A percentile compares a stretch with the other conserved stretches of the same genome.
Conservation (phyloP, 2,329 filamentous ascomycete species). For the Aspergillus sp. region DNA sequence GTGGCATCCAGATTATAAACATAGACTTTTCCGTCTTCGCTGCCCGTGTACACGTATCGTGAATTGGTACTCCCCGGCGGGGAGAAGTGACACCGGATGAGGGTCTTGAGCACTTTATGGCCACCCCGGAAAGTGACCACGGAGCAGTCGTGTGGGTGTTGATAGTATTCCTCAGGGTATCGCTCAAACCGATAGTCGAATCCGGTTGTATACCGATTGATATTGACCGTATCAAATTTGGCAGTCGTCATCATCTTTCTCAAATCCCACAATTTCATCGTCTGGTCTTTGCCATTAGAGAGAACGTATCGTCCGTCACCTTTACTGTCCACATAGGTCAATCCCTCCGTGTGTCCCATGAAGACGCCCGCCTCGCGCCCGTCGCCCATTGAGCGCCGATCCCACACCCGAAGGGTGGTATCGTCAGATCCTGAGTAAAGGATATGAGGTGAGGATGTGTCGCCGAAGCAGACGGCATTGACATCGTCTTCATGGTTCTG, state of each 20-base stretch:
- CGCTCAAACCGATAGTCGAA: conserved; percentile 63
- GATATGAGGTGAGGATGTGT: conserved; percentile 84
- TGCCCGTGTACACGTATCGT: conserved; percentile 90
- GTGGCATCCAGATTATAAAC: conserved; percentile 95
- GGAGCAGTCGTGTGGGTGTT: conserved; percentile 81
- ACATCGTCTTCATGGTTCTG: conserved; percentile 83
- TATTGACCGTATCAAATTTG: conserved; percentile 53
- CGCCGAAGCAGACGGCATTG: conserved; percentile 94
- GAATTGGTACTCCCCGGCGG: conserved; percentile 82
- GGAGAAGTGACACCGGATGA: conserved; percentile 94
- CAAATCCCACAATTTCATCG: conserved; percentile 95
- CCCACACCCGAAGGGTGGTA: conserved; percentile 92
- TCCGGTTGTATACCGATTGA: conserved; percentile 53
- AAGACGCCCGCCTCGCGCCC: conserved; percentile 64
- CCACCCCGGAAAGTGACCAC: conserved; percentile 84
- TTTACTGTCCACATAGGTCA: conserved; percentile 74
- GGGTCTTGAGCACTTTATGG: conserved; percentile 81
- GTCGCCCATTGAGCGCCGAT: conserved; percentile 68
- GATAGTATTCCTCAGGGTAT: conserved; percentile 55
- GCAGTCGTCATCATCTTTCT: conserved; percentile 80
- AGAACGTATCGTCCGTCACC: conserved; percentile 86
- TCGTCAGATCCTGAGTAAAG: conserved; percentile 96
- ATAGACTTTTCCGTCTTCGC: conserved; percentile 83
- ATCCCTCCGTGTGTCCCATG: conserved; percentile 63
- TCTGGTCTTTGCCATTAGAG: conserved; percentile 93